Evolutionary conservation across 176 grass and related monocot genomes (phyloP).

Genomic region (Alloteropsis semialata): DNA sequence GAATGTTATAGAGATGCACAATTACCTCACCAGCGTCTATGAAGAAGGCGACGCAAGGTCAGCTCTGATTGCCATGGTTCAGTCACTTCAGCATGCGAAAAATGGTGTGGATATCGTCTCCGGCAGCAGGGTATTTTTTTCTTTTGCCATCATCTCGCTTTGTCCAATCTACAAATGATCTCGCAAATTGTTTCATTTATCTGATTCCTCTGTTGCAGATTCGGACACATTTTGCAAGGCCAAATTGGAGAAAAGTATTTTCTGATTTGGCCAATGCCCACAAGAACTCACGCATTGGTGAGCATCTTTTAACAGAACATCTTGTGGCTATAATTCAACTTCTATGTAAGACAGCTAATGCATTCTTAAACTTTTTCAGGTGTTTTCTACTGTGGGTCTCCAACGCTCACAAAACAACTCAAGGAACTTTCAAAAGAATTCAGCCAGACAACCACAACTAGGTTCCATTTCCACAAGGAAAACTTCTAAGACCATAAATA

Average conservation of each 20-base stretch:
- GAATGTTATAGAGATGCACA: slow-evolving; percentile 98
- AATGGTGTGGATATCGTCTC: slow-evolving; percentile 95
- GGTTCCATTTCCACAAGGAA: slow-evolving; percentile 99
- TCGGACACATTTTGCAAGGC: slow-evolving; percentile 94
- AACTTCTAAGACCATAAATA: slow-evolving; percentile 64
- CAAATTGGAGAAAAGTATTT: slow-evolving; percentile 99
- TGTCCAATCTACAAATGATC: neutral
- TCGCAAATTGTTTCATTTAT: neutral
- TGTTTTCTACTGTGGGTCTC: slow-evolving; percentile 96
- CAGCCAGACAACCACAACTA: slow-evolving; percentile 81
- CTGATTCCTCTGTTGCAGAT: slow-evolving; percentile 51
- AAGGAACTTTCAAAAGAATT: slow-evolving; percentile 93
- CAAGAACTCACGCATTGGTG: slow-evolving; percentile 85
- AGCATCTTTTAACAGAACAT: slow-evolving; percentile 8
- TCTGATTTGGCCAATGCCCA: slow-evolving; percentile 76
- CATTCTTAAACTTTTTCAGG: slow-evolving; percentile 59
- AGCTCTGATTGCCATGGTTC: slow-evolving; percentile 91
- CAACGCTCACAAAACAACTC: slow-evolving; percentile 70
- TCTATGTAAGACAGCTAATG: neutral
- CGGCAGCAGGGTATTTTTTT: slow-evolving; percentile 76
- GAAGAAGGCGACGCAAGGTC: slow-evolving; percentile 99
- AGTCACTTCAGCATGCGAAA: slow-evolving; percentile 93
- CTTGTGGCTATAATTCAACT: neutral
- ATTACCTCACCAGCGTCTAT: slow-evolving; percentile 98
- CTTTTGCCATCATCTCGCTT: neutral